Evolutionary conservation across 2,329 filamentous ascomycete genomes (phyloP).

Genomic region (Claviceps sp.): DNA sequence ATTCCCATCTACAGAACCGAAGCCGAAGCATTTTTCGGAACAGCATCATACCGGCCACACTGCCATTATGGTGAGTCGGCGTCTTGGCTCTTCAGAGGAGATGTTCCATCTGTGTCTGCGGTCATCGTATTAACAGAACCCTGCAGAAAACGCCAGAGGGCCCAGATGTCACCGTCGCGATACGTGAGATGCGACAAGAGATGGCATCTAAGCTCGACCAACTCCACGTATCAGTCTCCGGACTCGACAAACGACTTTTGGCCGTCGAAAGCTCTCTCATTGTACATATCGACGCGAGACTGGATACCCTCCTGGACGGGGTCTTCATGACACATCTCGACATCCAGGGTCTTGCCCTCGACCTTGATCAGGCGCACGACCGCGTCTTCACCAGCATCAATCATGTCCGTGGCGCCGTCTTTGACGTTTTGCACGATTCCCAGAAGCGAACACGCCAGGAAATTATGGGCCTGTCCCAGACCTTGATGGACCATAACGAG

Average conservation of each 20-base stretch:
- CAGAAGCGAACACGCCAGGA: neutral
- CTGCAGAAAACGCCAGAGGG: neutral
- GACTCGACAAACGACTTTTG: neutral
- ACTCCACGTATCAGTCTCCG: neutral
- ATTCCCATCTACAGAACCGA: neutral
- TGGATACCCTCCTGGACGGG: neutral
- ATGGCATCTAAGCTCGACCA: neutral
- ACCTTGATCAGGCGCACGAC: slow-evolving; percentile 1
- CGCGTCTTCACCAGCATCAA: neutral
- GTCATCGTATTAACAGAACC: neutral
- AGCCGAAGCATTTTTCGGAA: neutral
- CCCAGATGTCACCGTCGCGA: neutral
- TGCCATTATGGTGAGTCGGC: neutral
- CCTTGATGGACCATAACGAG: neutral
- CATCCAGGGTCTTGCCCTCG: slow-evolving; percentile 1
- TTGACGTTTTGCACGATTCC: neutral
- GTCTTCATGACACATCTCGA: neutral
- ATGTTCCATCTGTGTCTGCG: too few species aligned
- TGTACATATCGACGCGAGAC: neutral
- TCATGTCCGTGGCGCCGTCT: neutral
- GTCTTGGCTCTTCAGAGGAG: neutral
- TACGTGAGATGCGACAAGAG: slow-evolving; percentile 1
- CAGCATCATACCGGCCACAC: neutral
- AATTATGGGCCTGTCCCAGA: neutral
- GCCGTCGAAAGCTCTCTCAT: neutral